Evolutionary conservation across 441 rosid species (phyloP).

Genomic region (Manihot esculenta): DNA sequence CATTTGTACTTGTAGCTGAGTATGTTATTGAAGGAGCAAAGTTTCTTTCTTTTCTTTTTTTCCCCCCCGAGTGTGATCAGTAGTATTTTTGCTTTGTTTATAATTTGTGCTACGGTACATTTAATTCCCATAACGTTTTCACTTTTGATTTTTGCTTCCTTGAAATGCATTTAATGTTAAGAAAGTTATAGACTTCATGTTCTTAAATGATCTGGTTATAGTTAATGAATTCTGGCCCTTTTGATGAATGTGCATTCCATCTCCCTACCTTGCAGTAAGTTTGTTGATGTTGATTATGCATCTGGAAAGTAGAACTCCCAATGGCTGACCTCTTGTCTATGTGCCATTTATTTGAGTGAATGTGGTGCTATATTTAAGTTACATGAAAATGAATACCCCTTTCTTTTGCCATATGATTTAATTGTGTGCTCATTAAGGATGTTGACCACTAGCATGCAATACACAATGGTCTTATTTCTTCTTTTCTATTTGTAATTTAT

Average conservation of each 20-base stretch:
- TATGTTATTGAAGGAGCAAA: neutral
- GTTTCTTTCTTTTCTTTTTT: neutral
- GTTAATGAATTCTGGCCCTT: too few relatives aligned
- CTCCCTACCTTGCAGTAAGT: neutral
- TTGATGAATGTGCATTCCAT: neutral
- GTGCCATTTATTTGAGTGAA: neutral
- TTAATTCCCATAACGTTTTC: too few relatives aligned
- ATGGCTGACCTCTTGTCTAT: neutral
- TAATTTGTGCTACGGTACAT: too few relatives aligned
- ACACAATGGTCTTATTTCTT: neutral
- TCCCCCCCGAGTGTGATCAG: neutral
- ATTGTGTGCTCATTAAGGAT: too few relatives aligned
- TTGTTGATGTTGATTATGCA: neutral
- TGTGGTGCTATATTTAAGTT: neutral
- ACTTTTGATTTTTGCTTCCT: too few relatives aligned
- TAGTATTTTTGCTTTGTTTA: too few relatives aligned
- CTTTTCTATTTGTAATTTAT: slow-evolving; percentile 11
- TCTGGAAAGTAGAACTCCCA: slow-evolving; percentile 1
- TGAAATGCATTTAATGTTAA: neutral
- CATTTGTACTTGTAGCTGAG: neutral
- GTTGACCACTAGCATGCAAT: neutral
- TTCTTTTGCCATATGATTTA: neutral
- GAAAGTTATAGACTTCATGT: neutral
- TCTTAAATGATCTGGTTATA: neutral
- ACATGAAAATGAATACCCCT: neutral